phyloP scores from a whole-genome alignment of 257 asterid species.

The Orobanche coerulescens region DNA sequence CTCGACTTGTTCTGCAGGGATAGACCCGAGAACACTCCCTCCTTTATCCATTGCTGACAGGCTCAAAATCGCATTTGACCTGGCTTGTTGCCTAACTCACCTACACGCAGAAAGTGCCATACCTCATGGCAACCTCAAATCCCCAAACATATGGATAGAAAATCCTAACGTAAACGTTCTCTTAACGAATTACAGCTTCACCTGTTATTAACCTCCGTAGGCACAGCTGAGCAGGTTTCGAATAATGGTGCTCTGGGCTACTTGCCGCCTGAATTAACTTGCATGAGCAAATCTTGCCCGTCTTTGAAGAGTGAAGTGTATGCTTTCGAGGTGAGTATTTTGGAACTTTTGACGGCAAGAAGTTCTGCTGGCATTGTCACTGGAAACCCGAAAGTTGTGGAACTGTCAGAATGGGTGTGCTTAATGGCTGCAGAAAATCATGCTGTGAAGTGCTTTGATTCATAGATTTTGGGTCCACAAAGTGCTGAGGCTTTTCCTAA shows the following conservation, averaged over 20 bases:
- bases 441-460: conserved; percentile 52
- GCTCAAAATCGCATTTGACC: conserved; percentile 53
- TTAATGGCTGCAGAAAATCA: conserved; percentile 51
- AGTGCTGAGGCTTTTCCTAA: conserved; percentile 19
- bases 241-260: conserved; percentile 76
- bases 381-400: conserved; percentile 43
- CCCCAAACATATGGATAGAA: conserved; percentile 65
- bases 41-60: conserved; percentile 49
- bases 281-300: conserved; percentile 66
- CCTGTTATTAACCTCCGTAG: conserved; percentile 65
- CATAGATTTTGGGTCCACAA: conserved; percentile 23
- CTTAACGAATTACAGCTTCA: conserved; percentile 80
- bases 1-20: conserved; percentile 50
- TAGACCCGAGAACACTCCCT: conserved; percentile 35
- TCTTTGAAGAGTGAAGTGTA: conserved; percentile 81
- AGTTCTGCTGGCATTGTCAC: conserved; percentile 54
- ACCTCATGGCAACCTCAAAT: conserved; percentile 93
- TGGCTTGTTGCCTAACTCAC: conserved; percentile 61
- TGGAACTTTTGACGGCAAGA: conserved; percentile 68
- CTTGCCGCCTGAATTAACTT: conserved; percentile 81
- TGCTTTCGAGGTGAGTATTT: conserved; percentile 63
- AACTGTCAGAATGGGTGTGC: conserved; percentile 72
- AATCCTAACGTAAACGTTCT: conserved; percentile 38
- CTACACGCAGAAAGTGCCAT: conserved; percentile 70
- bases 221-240: conserved; percentile 73